Percentiles rank a stretch among this genome's conserved stretches.
phyloP scores from a whole-genome alignment of 2,329 filamentous ascomycete genomes.

The Fusarium lateritium region DNA sequence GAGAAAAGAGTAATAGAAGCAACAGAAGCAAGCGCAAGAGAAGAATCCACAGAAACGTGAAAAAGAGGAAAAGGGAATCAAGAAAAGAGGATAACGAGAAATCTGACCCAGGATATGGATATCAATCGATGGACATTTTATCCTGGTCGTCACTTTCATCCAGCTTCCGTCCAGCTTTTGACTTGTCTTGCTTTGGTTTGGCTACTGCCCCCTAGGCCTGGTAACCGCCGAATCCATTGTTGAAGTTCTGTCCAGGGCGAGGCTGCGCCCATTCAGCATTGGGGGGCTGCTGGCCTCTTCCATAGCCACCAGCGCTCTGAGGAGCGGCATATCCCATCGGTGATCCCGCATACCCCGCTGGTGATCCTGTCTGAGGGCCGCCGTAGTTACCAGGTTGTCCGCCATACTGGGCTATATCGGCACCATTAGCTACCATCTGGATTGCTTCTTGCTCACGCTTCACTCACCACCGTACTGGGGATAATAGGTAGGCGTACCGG shows the following conservation, averaged over 20 bases:
- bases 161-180: slow-evolving; percentile 43
- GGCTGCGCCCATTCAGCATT: slow-evolving; percentile 70
- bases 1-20: slow-evolving; percentile 45
- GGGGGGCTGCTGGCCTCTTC: slow-evolving; percentile 77
- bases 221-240: slow-evolving; percentile 74
- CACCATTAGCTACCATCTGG: slow-evolving; percentile 46
- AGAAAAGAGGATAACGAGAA: slow-evolving; percentile 41
- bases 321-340: slow-evolving; percentile 80
- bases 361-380: slow-evolving; percentile 72
- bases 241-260: slow-evolving; percentile 69
- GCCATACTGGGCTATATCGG: slow-evolving; percentile 65
- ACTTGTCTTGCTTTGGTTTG: slow-evolving; percentile 43
- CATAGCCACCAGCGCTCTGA: slow-evolving; percentile 86
- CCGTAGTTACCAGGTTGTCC: slow-evolving; percentile 79
- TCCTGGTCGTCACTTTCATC: slow-evolving; percentile 41
- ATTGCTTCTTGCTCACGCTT: slow-evolving; percentile 1
- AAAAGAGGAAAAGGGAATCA: slow-evolving; percentile 47
- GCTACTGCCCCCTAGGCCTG: slow-evolving; percentile 65
- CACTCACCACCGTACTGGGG: slow-evolving; percentile 89
- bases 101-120: slow-evolving; percentile 37
- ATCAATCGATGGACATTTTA: slow-evolving; percentile 43
- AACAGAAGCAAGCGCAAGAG: slow-evolving; percentile 44
- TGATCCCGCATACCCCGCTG: slow-evolving; percentile 74
- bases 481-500: slow-evolving; percentile 88
- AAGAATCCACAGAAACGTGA: slow-evolving; percentile 41